Evolutionary conservation across 306 rosid species (phyloP).

Genomic region (Sechiopsis laciniata): DNA sequence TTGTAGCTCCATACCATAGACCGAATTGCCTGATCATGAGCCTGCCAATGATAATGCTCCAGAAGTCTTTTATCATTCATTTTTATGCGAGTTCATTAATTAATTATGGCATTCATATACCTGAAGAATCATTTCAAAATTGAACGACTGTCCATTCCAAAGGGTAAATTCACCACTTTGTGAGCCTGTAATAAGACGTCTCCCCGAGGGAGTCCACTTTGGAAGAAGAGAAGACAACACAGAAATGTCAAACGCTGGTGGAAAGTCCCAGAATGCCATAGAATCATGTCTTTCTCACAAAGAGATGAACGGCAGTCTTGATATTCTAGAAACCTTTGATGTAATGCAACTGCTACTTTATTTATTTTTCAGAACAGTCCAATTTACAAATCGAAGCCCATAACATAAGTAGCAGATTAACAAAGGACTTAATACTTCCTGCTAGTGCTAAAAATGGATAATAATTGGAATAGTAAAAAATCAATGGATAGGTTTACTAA

Average conservation of each 20-base stretch:
- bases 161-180: constrained; percentile 98
- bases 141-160: constrained; percentile 98
- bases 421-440: background rate
- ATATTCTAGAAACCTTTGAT: constrained; percentile 2
- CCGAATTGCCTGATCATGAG: constrained; percentile 97
- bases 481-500: background rate
- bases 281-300: background rate
- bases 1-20: constrained; percentile 99
- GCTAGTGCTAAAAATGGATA: background rate
- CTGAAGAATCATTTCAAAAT: constrained; percentile 99
- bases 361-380: background rate
- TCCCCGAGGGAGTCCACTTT: constrained; percentile 98
- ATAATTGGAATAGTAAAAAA: constrained; percentile 4
- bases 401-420: background rate
- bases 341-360: constrained; percentile 1
- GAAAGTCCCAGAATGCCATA: constrained; percentile 5
- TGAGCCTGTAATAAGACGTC: constrained; percentile 96
- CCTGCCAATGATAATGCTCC: constrained; percentile 39
- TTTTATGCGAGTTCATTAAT: constrained; percentile 12
- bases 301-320: background rate
- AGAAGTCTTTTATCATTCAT: constrained; percentile 20
- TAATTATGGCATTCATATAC: constrained; percentile 28
- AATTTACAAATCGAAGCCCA: background rate
- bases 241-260: background rate
- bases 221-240: constrained; percentile 11